A percentile compares a stretch with the other conserved stretches of the same genome.
phyloP scores from a whole-genome alignment of 768 basidiomycete species.

The Russula sp. region DNA sequence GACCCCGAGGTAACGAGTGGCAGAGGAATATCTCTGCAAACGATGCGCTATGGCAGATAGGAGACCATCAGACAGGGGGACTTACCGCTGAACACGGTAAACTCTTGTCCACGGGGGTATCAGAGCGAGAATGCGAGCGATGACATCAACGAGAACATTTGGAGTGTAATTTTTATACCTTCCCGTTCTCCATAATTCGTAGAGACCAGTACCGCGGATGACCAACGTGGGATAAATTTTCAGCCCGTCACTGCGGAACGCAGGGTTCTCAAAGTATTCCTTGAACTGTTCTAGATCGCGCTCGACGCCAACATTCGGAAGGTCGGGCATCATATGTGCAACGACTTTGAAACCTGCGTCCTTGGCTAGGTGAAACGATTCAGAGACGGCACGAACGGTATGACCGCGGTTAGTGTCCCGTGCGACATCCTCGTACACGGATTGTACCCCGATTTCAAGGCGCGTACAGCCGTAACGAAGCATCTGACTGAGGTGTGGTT shows the following conservation, averaged over 20 bases:
- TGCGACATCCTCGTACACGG: constrained; percentile 98
- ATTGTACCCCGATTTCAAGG: constrained; percentile 97
- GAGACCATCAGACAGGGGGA: not conserved
- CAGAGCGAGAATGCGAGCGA: constrained; percentile 90
- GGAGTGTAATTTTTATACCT: constrained; percentile 98
- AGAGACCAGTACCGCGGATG: constrained; percentile 92
- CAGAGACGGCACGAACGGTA: constrained; percentile 93
- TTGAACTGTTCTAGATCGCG: constrained; percentile 98
- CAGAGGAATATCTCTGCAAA: constrained; percentile 83
- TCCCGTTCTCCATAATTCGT: constrained; percentile 95
- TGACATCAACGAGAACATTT: constrained; percentile 96
- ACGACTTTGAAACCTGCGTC: constrained; percentile 99
- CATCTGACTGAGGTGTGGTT: constrained; percentile 98
- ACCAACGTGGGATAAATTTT: constrained; percentile 99
- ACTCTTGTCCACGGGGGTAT: constrained; percentile 99
- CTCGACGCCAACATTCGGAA: constrained; percentile 96
- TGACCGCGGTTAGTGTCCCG: constrained; percentile 98
- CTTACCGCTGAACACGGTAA: constrained; percentile 90
- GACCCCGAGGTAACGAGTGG: constrained; percentile 95
- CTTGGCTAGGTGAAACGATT: constrained; percentile 96
- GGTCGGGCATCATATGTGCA: constrained; percentile 99
- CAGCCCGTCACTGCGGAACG: constrained; percentile 92
- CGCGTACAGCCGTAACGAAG: constrained; percentile 98
- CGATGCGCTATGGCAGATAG: not conserved
- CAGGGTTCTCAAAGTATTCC: constrained; percentile 98